Evolutionary conservation across 768 basidiomycete species (phyloP).

Genomic region (Termitomyces sp.): DNA sequence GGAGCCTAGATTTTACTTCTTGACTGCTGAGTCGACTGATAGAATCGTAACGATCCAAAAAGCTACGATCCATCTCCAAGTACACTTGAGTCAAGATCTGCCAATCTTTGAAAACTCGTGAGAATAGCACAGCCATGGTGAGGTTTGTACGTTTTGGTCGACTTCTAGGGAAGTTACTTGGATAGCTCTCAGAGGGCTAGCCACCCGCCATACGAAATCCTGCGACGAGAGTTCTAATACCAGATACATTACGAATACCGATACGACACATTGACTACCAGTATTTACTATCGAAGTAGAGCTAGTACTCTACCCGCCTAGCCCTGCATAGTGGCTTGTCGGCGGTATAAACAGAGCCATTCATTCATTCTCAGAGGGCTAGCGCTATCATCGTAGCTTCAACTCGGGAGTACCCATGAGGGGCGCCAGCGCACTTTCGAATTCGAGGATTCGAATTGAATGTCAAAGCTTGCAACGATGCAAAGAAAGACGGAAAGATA

Average conservation of each 20-base stretch:
- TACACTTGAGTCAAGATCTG: neutral
- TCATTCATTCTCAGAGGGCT: too few relatives aligned
- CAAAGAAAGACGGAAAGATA: neutral
- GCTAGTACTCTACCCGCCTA: too few relatives aligned
- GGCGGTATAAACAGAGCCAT: too few relatives aligned
- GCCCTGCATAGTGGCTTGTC: too few relatives aligned
- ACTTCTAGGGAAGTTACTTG: too few relatives aligned
- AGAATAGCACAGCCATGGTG: neutral
- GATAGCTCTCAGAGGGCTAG: too few relatives aligned
- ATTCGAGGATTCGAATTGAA: neutral
- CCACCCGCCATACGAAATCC: too few relatives aligned
- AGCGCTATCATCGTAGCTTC: neutral
- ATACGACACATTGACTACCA: too few relatives aligned
- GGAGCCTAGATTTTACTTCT: neutral
- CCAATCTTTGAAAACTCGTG: neutral
- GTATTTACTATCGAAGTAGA: too few relatives aligned
- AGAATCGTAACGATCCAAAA: neutral
- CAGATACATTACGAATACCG: too few relatives aligned
- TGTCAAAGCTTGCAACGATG: neutral
- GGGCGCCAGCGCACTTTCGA: neutral
- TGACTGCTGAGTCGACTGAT: neutral
- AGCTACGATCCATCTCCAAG: neutral
- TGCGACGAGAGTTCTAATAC: too few relatives aligned
- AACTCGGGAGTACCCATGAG: neutral
- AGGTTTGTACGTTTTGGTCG: too few relatives aligned